phyloP scores from a whole-genome alignment of 345 rosid genomes.

The Ceriops tagal region DNA sequence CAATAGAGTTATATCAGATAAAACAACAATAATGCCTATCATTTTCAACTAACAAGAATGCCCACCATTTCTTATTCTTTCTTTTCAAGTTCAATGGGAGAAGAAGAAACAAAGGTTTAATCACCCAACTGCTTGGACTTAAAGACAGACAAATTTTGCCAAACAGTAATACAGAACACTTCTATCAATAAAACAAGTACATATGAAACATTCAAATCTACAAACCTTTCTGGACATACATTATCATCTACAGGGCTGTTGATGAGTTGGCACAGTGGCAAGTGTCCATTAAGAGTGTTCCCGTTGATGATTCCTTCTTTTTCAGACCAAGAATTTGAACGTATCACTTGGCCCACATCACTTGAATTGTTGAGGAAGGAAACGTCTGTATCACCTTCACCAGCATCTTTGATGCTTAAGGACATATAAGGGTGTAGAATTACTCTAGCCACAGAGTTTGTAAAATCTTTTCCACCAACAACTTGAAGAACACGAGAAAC shows the following conservation, averaged over 20 bases:
- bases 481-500: slow-evolving; percentile 59
- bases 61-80: no score
- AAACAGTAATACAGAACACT: no score
- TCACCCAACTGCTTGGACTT: no score
- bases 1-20: no score
- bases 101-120: no score
- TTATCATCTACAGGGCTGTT: slow-evolving; percentile 17
- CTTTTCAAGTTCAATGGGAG: no score
- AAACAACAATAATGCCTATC: no score
- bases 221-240: slow-evolving; percentile 39
- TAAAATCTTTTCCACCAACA: slow-evolving; percentile 47
- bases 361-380: slow-evolving; percentile 26
- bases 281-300: slow-evolving; percentile 14
- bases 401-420: slow-evolving; percentile 21
- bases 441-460: slow-evolving; percentile 37
- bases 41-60: no score
- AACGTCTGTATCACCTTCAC: slow-evolving; percentile 19
- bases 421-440: slow-evolving; percentile 41
- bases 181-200: no score
- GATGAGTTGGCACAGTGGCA: slow-evolving; percentile 8
- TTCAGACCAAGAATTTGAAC: slow-evolving; percentile 22
- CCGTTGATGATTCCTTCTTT: slow-evolving; percentile 30
- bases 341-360: slow-evolving; percentile 25
- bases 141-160: no score
- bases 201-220: not conserved